A percentile compares a stretch with the other conserved stretches of the same genome.
phyloP scores from a whole-genome alignment of 805 yeast genomes.

The Lachancea waltii region DNA sequence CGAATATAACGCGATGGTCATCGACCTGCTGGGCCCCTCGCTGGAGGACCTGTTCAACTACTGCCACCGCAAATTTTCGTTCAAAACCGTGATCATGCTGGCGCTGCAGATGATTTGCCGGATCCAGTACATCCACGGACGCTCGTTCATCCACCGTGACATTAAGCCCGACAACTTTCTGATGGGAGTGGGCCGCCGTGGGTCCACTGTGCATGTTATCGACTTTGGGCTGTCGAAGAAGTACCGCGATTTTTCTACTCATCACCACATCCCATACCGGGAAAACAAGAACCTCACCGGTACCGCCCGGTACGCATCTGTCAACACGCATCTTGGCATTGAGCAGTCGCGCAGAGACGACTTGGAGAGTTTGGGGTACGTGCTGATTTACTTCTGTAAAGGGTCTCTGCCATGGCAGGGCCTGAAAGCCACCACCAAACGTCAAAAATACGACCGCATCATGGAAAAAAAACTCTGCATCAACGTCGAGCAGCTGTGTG shows the following conservation, averaged over 20 bases:
- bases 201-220: constrained; percentile 90
- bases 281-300: constrained; percentile 96
- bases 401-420: constrained; percentile 99
- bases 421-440: constrained; percentile 89
- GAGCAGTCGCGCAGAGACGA: constrained; percentile 97
- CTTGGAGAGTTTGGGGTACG: constrained; percentile 90
- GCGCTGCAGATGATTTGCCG: constrained; percentile 95
- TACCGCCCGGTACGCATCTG: constrained; percentile 92
- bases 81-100: constrained; percentile 83
- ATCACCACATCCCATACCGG: constrained; percentile 90
- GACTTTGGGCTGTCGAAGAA: constrained; percentile 93
- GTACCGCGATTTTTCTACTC: constrained; percentile 89
- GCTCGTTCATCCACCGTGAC: constrained; percentile 83
- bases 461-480: constrained; percentile 93
- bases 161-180: constrained; percentile 81
- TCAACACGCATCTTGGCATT: constrained; percentile 93
- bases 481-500: constrained; percentile 75
- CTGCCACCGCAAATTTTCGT: constrained; percentile 88
- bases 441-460: constrained; percentile 94
- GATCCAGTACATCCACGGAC: constrained; percentile 90
- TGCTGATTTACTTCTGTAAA: constrained; percentile 85
- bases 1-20: constrained; percentile 94
- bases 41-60: constrained; percentile 93
- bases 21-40: constrained; percentile 91
- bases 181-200: constrained; percentile 86